A percentile compares a stretch with the other conserved stretches of the same genome.
These are phyloP conservation scores for Cardamine occulta DNA, from an alignment of 345 rosid species.

Conservation along the genomic window DNA sequence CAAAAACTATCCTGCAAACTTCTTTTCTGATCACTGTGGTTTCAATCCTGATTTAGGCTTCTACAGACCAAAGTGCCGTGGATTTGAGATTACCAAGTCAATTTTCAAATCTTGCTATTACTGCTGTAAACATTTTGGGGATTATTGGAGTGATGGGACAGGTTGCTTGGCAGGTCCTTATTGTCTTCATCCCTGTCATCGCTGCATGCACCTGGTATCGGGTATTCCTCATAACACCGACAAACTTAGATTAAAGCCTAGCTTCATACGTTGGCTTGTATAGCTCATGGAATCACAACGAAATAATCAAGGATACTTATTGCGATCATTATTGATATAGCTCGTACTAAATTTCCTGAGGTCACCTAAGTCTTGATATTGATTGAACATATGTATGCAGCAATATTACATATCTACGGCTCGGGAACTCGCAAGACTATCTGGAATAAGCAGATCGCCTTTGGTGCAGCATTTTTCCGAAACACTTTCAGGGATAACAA, in stretches of 20 bases:
- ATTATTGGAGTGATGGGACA: constrained; percentile 74
- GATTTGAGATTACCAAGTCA: constrained; percentile 58
- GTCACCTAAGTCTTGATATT: constrained; percentile 19
- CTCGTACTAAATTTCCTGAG: constrained; percentile 12
- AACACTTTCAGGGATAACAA: constrained; percentile 69
- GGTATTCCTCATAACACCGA: constrained; percentile 48
- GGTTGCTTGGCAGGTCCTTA: constrained; percentile 85
- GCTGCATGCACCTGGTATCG: constrained; percentile 69
- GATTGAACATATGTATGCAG: constrained; percentile 49
- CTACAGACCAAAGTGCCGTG: constrained; percentile 78
- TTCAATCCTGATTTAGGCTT: constrained; percentile 56
- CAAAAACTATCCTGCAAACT: neutral
- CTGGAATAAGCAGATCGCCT: constrained; percentile 79
- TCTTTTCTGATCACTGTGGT: constrained; percentile 27
- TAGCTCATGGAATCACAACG: neutral
- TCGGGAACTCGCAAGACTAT: constrained; percentile 87
- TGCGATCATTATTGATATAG: neutral
- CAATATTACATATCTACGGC: constrained; percentile 80
- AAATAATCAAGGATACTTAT: neutral
- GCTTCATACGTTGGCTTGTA: constrained; percentile 20
- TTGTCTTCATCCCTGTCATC: constrained; percentile 64
- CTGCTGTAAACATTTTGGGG: constrained; percentile 62
- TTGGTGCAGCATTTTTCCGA: constrained; percentile 87
- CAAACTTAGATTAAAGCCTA: constrained; percentile 19
- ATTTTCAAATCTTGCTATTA: constrained; percentile 48